phyloP scores from a whole-genome alignment of 106 monocot genomes.

The Acorus gramineus region DNA sequence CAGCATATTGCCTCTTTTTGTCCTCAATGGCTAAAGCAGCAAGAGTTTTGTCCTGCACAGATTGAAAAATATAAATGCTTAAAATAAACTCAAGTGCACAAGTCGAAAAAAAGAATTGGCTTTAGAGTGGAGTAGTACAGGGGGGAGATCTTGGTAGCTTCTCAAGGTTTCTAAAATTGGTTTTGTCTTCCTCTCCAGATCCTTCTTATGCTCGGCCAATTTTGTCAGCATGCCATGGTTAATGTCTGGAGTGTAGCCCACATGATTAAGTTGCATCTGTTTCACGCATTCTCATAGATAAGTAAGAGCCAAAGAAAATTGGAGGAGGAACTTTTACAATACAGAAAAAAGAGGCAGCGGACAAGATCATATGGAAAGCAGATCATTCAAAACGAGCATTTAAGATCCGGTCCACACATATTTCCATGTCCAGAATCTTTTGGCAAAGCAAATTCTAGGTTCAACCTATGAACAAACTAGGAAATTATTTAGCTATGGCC shows the following conservation, averaged over 20 bases:
- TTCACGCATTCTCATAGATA: constrained; percentile 1
- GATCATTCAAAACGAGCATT: no score
- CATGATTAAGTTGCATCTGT: constrained; percentile 64
- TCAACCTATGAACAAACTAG: no score
- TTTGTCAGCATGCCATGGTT: constrained; percentile 97
- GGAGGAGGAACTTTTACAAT: not conserved
- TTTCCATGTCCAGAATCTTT: no score
- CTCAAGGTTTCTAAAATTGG: constrained; percentile 90
- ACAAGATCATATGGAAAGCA: no score
- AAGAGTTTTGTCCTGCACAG: constrained; percentile 84
- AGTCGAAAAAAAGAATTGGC: no score
- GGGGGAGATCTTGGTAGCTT: constrained; percentile 96
- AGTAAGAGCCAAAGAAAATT: not conserved
- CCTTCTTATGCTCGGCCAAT: constrained; percentile 93
- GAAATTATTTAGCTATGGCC: no score
- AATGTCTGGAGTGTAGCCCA: constrained; percentile 90
- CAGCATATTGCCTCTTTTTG: constrained; percentile 88
- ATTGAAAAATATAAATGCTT: not conserved
- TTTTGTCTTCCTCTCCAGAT: constrained; percentile 88
- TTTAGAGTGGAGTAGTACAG: constrained; percentile 29
- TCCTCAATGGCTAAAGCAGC: constrained; percentile 98
- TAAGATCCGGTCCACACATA: no score
- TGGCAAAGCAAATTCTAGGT: no score
- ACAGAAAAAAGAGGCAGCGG: not conserved
- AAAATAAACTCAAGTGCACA: not conserved